Evolutionary conservation across 2,329 filamentous ascomycete genomes (phyloP), one percentile per base, ranked within the genome.

Genomic region (Alternaria sp.): DNA sequence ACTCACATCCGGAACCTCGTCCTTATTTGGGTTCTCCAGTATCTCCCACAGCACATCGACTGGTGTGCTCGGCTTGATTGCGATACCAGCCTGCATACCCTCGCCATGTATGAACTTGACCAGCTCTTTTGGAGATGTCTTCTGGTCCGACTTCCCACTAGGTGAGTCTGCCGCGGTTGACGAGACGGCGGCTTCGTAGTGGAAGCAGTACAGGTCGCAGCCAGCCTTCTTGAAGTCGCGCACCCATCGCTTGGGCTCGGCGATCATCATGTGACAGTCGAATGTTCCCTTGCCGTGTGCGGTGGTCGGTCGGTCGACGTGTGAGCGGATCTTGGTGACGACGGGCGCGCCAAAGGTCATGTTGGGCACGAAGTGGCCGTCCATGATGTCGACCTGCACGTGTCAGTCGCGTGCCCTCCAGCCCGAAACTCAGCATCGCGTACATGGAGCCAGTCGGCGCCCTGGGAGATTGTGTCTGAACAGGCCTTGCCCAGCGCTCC

Each of bases 181-280:
- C 70, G 84, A 82, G 52, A 96, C 87, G 67, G 96, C 96, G 25
- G 96, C 96, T 83, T 99, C 96, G 82, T 98, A 98, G 85, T 99
- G 96, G 86, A 99, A 99, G 86, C 96, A 98, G 85, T 99, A 99
- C n/a, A 99, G 87, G 81, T 99, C 93, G 82, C 94, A 97, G 57
- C 96, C 96, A 63, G 93, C 96, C 57, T 91, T 90, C 80, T 96
- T 89, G 85, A 99, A 98, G 66, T 97, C 93, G 77, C 92, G 92
- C 74, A 97, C 94, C 96, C 96, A 99, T 86, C 93, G 94, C 86
- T 98, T 96, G 71, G 96, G 96, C 94, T 99, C 95, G 75, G 93
- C 90, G 78, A 99, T 97, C 96, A 99, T 99, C 96, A 99, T 98
- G 83, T 99, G 96, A 86, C 96, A 99, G 82, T 99, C 96, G 80